phyloP scores from a whole-genome alignment of 192 early-diverging fungal genomes.

The Chytriomyces confervae region DNA sequence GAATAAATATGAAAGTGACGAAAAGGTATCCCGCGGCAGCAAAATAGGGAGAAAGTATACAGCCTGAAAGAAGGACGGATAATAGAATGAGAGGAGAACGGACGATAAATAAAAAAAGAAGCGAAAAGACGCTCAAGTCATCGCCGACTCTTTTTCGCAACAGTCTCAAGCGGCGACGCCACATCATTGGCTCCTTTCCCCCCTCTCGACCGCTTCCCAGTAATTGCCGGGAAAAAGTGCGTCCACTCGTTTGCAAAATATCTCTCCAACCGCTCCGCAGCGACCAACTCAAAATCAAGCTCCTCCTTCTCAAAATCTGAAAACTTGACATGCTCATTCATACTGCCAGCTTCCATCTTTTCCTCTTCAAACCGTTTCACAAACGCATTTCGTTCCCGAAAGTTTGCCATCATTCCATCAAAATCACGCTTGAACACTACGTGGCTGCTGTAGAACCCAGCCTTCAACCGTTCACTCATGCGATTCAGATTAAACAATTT shows the following conservation, averaged over 20 bases:
- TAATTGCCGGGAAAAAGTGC: slow-evolving; percentile 17
- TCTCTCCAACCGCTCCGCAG: slow-evolving; percentile 12
- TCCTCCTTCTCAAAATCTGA: neutral
- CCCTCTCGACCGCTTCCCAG: neutral
- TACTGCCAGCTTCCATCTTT: no score
- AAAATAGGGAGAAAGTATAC: neutral
- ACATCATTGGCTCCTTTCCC: neutral
- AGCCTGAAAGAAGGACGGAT: neutral
- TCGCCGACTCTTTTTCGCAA: neutral
- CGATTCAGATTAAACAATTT: neutral
- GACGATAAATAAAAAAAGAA: neutral
- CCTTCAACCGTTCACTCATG: slow-evolving; percentile 4
- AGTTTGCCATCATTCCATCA: slow-evolving; percentile 2
- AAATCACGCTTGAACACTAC: slow-evolving; percentile 18
- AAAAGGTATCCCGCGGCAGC: no score
- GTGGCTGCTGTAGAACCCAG: neutral
- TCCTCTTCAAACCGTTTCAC: neutral
- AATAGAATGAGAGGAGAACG: neutral
- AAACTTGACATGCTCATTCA: neutral
- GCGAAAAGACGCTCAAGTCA: neutral
- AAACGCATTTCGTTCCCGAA: neutral
- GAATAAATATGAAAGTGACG: no score
- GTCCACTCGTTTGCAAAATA: slow-evolving; percentile 34
- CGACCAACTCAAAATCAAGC: neutral
- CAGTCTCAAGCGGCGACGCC: neutral